A percentile compares a stretch with the other conserved stretches of the same genome.
Evolutionary conservation across 441 rosid species (phyloP).

Genomic region (Raphanus hybrid): DNA sequence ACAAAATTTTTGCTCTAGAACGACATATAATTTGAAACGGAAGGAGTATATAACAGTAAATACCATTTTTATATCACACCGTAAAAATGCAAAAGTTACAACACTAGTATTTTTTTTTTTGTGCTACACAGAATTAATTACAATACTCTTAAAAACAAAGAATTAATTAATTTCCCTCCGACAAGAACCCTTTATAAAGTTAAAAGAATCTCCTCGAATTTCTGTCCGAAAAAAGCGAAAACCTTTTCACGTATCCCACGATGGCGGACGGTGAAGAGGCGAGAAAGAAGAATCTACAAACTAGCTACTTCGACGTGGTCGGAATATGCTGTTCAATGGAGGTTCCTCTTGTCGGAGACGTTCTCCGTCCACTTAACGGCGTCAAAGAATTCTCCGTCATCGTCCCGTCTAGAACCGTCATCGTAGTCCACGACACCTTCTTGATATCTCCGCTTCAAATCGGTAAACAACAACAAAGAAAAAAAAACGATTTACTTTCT

Average conservation of each 20-base stretch:
- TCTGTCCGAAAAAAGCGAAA: background rate
- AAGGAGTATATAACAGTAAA: no score
- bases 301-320: slow-evolving; percentile 80
- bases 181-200: background rate
- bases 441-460: slow-evolving; percentile 73
- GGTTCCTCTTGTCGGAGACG: slow-evolving; percentile 64
- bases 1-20: no score
- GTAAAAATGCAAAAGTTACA: no score
- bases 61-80: no score
- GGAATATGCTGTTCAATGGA: slow-evolving; percentile 90
- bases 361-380: slow-evolving; percentile 65
- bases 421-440: slow-evolving; percentile 73
- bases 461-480: slow-evolving; percentile 47
- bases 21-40: no score
- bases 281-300: slow-evolving; percentile 48
- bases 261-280: slow-evolving; percentile 36
- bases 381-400: slow-evolving; percentile 73
- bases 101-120: no score
- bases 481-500: no score
- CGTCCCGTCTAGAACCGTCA: slow-evolving; percentile 76
- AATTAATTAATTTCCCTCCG: slow-evolving; percentile 12
- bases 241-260: slow-evolving; percentile 4
- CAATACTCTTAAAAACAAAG: background rate
- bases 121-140: no score
- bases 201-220: background rate